A percentile compares a stretch with the other conserved stretches of the same genome.
phyloP scores from a whole-genome alignment of 164 flowering plant genomes.

The Magnolia sinica region DNA sequence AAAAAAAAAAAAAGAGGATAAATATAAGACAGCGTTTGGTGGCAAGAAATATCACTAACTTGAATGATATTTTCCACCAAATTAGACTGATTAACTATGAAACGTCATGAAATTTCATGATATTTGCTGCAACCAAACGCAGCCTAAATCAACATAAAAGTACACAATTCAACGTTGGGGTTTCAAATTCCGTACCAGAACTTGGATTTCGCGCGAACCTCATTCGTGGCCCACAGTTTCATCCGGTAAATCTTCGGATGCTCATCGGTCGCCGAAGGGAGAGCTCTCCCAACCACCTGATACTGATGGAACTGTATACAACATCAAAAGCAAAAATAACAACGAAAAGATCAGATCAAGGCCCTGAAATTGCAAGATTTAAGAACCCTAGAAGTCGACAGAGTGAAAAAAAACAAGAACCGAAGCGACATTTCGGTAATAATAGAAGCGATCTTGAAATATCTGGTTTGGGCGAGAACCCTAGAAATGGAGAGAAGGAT shows the following conservation, averaged over 20 bases:
- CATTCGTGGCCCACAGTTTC: slow-evolving; percentile 36
- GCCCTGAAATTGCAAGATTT: too few relatives aligned
- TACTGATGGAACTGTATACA: slow-evolving; percentile 25
- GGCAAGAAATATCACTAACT: too few relatives aligned
- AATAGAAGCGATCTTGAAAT: neutral
- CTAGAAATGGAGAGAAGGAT: neutral
- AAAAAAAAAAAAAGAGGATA: neutral
- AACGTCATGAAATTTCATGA: neutral
- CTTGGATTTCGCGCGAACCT: slow-evolving; percentile 33
- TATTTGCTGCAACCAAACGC: neutral
- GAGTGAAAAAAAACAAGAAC: neutral
- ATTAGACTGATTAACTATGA: too few relatives aligned
- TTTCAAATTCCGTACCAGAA: slow-evolving; percentile 19
- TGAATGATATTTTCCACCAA: too few relatives aligned
- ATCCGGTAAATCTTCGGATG: slow-evolving; percentile 32
- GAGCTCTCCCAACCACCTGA: slow-evolving; percentile 32
- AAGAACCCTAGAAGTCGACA: neutral
- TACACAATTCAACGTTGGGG: neutral
- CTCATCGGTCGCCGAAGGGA: slow-evolving; percentile 24
- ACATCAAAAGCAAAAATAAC: neutral
- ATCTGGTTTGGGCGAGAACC: neutral
- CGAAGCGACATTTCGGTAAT: neutral
- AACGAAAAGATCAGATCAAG: neutral
- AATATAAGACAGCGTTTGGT: neutral
- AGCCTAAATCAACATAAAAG: neutral